These are phyloP conservation scores for Solanum hybrid DNA, from an alignment of 305 asterid species.

Conservation along the genomic window DNA sequence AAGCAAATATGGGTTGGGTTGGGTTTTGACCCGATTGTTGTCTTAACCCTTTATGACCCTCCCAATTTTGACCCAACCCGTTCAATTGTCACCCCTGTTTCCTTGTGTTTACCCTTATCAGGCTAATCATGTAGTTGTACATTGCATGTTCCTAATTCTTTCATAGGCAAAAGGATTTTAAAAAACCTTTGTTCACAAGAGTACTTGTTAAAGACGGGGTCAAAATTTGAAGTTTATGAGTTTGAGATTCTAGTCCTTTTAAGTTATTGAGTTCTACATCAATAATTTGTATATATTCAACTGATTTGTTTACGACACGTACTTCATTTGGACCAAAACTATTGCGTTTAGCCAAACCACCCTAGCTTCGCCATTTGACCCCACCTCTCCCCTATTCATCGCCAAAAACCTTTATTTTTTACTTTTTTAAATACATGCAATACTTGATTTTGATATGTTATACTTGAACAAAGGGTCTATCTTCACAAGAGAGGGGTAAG, in stretches of 20 bases:
- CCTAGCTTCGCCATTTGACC: neutral
- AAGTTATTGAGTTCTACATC: neutral
- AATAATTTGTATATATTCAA: neutral
- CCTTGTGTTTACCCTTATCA: neutral
- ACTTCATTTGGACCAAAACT: neutral
- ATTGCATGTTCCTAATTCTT: neutral
- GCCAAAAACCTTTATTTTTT: neutral
- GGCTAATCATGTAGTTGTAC: neutral
- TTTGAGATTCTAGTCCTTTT: neutral
- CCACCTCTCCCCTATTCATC: neutral
- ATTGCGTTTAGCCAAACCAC: neutral
- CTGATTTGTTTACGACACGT: neutral
- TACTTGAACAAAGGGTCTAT: neutral
- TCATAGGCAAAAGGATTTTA: neutral
- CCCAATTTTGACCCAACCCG: neutral
- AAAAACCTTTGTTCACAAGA: neutral
- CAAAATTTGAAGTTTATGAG: neutral
- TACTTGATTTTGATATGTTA: neutral
- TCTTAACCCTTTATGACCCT: too few species aligned
- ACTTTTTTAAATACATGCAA: neutral
- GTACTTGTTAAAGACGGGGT: neutral
- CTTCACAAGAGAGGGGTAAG: neutral
- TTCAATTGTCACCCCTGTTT: neutral
- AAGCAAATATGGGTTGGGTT: neutral
- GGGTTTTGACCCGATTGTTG: neutral